These are phyloP conservation scores for Monascus purpureus DNA, from an alignment of 495 filamentous ascomycete species.

Conservation along the genomic window DNA sequence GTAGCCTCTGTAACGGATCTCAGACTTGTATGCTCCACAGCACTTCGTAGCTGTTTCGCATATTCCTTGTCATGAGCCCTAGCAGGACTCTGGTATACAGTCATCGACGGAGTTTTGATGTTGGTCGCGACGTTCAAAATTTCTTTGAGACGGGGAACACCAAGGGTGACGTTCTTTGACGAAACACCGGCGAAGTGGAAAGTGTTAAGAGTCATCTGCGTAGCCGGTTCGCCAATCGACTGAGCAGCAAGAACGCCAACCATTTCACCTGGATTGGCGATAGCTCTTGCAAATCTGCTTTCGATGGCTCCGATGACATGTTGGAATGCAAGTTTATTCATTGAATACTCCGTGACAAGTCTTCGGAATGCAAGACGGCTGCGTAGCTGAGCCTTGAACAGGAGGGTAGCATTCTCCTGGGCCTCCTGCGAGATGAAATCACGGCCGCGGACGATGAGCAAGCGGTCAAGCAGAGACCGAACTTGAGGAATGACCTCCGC, in stretches of 20 bases:
- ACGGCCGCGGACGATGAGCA: slow-evolving; percentile 72
- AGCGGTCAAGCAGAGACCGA: slow-evolving; percentile 53
- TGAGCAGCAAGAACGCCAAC: slow-evolving; percentile 95
- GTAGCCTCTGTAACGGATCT: slow-evolving; percentile 80
- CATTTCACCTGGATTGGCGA: slow-evolving; percentile 90
- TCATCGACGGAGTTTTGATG: slow-evolving; percentile 98
- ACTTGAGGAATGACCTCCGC: slow-evolving; percentile 77
- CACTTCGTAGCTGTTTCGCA: slow-evolving; percentile 74
- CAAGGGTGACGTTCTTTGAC: slow-evolving; percentile 97
- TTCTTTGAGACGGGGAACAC: slow-evolving; percentile 98
- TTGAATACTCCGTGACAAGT: slow-evolving; percentile 63
- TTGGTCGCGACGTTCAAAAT: slow-evolving; percentile 95
- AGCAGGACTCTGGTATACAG: slow-evolving; percentile 61
- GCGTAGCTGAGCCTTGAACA: slow-evolving; percentile 85
- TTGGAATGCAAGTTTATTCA: slow-evolving; percentile 87
- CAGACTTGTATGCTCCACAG: slow-evolving; percentile 89
- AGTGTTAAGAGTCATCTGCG: slow-evolving; percentile 98
- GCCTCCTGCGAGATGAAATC: slow-evolving; percentile 75
- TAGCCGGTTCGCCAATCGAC: slow-evolving; percentile 96
- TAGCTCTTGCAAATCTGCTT: slow-evolving; percentile 64
- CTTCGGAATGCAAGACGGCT: slow-evolving; percentile 86
- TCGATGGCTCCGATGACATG: slow-evolving; percentile 88
- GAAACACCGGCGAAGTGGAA: slow-evolving; percentile 99
- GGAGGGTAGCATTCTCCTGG: slow-evolving; percentile 68
- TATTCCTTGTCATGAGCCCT: slow-evolving; percentile 51